phyloP scores from a whole-genome alignment of 2,329 filamentous ascomycete species.

The Zymoseptoria passerinii region DNA sequence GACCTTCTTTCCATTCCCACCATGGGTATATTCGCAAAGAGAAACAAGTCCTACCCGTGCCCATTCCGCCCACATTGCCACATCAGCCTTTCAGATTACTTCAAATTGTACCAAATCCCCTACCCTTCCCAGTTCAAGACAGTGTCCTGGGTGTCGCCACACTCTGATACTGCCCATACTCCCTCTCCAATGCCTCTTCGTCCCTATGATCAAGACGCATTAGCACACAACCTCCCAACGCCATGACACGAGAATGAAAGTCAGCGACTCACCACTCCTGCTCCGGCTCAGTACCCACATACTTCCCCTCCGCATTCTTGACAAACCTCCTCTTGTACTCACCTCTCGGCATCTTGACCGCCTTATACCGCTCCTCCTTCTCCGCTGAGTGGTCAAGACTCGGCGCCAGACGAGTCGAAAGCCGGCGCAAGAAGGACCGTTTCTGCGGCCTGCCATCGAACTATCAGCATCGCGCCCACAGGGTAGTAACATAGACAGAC shows the following conservation, averaged over 20 bases:
- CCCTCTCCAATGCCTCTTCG: constrained; percentile 16
- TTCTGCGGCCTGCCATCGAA: constrained; percentile 14
- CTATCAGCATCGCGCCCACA: not conserved
- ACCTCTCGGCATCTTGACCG: constrained; percentile 25
- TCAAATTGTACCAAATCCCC: not conserved
- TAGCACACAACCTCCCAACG: not conserved
- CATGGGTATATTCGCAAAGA: not conserved
- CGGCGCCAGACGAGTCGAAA: constrained; percentile 18
- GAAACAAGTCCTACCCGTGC: not conserved
- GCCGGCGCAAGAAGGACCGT: constrained; percentile 21
- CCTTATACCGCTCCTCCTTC: constrained; percentile 21
- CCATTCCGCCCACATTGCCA: not conserved
- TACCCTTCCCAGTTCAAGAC: constrained; percentile 6
- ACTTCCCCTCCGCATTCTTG: constrained; percentile 19
- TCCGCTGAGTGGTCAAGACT: constrained; percentile 7
- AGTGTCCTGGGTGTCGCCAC: constrained; percentile 11
- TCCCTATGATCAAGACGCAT: constrained; percentile 1
- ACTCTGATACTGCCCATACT: constrained; percentile 22
- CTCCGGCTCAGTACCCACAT: constrained; percentile 26
- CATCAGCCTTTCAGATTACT: not conserved
- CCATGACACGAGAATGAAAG: not conserved
- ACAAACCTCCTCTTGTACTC: constrained; percentile 23
- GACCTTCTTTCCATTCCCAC: not conserved
- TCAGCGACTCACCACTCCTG: constrained; percentile 15
- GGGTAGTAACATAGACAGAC: too few relatives aligned